Evolutionary conservation across 768 basidiomycete genomes (phyloP).

Genomic region (Leccinum barrowsii): DNA sequence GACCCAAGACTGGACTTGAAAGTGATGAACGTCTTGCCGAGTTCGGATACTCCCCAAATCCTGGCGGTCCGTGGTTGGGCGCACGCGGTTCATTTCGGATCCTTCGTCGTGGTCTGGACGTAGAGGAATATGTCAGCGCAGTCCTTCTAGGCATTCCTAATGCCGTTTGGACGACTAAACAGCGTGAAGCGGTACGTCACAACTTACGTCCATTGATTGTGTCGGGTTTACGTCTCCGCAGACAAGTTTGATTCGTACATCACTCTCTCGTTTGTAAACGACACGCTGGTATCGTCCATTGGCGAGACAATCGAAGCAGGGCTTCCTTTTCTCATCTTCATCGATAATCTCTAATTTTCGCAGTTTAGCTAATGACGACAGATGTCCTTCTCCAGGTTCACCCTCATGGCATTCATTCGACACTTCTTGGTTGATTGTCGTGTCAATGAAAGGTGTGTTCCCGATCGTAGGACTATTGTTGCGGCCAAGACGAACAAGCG

Average conservation of each 20-base stretch:
- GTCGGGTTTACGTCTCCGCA: conserved; percentile 31
- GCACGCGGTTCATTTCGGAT: conserved; percentile 85
- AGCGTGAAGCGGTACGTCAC: conserved; percentile 76
- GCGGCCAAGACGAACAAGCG: conserved; percentile 94
- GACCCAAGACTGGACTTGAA: conserved; percentile 92
- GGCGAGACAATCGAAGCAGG: conserved; percentile 98
- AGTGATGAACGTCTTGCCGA: conserved; percentile 84
- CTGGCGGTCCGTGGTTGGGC: conserved; percentile 92
- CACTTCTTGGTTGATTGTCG: conserved; percentile 89
- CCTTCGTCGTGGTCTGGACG: conserved; percentile 90
- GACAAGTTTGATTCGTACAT: conserved; percentile 98
- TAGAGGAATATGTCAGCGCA: conserved; percentile 92
- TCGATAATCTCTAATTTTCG: conserved; percentile 65
- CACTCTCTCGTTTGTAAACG: conserved; percentile 96
- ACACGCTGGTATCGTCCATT: conserved; percentile 93
- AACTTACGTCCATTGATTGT: neutral
- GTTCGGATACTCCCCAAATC: conserved; percentile 94
- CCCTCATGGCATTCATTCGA: conserved; percentile 81
- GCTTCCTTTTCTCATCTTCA: conserved; percentile 88
- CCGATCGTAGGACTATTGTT: conserved; percentile 79
- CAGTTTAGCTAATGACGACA: conserved; percentile 94
- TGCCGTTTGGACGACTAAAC: conserved; percentile 97
- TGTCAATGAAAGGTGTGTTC: conserved; percentile 95
- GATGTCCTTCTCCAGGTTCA: conserved; percentile 96
- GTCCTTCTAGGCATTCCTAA: conserved; percentile 97